These are phyloP conservation scores for Pseudogymnoascus sp. DNA, from an alignment of 2,329 filamentous ascomycete species.

Conservation along the genomic window DNA sequence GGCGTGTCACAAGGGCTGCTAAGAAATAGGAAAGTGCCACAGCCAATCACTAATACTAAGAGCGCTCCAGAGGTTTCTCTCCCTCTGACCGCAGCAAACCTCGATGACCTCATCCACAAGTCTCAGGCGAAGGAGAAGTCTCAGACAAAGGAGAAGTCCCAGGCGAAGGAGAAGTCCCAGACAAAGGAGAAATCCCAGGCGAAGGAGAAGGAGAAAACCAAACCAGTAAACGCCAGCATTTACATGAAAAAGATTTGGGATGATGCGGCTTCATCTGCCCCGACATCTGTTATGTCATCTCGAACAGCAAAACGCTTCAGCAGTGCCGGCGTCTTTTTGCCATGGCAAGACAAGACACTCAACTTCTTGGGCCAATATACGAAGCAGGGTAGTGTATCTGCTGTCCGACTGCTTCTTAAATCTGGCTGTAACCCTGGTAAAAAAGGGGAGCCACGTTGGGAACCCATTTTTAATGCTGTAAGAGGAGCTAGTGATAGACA, in stretches of 20 bases:
- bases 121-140: background rate
- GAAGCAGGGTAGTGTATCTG: conserved; percentile 7
- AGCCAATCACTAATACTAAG: background rate
- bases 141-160: too few relatives aligned
- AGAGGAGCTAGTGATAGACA: conserved; percentile 11
- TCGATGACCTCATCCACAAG: background rate
- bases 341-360: conserved; percentile 11
- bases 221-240: conserved; percentile 11
- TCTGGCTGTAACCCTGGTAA: conserved; percentile 12
- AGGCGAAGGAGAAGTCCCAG: too few relatives aligned
- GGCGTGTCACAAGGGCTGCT: background rate
- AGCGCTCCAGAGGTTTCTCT: background rate
- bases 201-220: background rate
- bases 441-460: conserved; percentile 7
- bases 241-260: conserved; percentile 12
- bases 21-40: background rate
- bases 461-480: conserved; percentile 11
- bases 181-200: background rate
- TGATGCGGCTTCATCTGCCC: conserved; percentile 12
- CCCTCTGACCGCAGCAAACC: background rate
- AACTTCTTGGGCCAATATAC: conserved; percentile 11
- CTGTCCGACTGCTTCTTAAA: conserved; percentile 2
- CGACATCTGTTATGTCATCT: conserved; percentile 13
- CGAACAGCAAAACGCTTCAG: conserved; percentile 10
- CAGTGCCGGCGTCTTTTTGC: conserved; percentile 11